These are phyloP conservation scores for Saposhnikovia divaricata DNA, from an alignment of 129 eudicot genomes.

Conservation along the genomic window DNA sequence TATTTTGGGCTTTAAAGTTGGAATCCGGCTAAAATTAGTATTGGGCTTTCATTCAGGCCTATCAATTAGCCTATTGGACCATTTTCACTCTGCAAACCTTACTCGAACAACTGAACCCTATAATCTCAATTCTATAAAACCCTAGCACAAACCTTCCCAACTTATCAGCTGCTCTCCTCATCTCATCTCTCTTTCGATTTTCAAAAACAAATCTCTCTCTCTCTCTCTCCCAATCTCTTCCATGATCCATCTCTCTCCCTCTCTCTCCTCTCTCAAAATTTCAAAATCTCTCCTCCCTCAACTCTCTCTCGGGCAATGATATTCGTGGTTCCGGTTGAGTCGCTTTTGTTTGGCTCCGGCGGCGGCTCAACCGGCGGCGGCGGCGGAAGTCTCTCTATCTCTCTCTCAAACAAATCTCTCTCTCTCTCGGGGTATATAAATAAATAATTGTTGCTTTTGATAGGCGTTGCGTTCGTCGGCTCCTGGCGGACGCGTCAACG, in stretches of 20 bases:
- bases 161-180: neutral
- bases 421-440: neutral
- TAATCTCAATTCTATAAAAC: neutral
- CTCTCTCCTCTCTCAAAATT: too few species aligned
- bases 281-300: too few species aligned
- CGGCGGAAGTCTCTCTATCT: neutral
- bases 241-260: neutral
- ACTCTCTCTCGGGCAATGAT: too few species aligned
- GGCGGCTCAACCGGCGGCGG: too few species aligned
- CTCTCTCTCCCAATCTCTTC: neutral
- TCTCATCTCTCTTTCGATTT: neutral
- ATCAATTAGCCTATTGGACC: neutral
- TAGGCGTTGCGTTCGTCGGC: constrained; percentile 69
- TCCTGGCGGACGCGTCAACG: constrained; percentile 64
- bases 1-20: neutral
- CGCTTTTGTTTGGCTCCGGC: too few species aligned
- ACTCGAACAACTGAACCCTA: neutral
- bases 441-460: constrained; percentile 28
- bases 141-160: neutral
- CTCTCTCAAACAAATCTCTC: neutral
- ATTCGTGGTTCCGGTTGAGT: too few species aligned
- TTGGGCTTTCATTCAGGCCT: neutral
- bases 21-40: neutral
- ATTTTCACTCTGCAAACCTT: neutral
- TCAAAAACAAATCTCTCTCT: neutral